Percentiles rank a stretch among this genome's conserved stretches.
These are phyloP conservation scores for Umbelopsis isabellina DNA, from an alignment of 192 early-diverging fungal genomes.

Conservation along the genomic window DNA sequence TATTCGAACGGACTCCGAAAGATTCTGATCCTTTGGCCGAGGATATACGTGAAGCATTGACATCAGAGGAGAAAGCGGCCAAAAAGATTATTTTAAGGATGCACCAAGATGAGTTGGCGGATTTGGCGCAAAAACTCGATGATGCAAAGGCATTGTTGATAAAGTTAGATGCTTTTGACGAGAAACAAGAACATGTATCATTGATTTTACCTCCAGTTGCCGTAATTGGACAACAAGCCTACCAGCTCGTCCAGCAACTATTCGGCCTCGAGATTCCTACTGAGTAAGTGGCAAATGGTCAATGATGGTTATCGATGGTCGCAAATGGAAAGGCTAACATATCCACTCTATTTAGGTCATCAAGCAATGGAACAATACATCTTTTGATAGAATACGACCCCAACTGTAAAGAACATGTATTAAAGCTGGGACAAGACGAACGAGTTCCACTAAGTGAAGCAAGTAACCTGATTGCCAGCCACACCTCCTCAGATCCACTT, in stretches of 20 bases:
- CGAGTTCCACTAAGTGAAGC: not conserved
- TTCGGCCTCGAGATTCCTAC: conserved; percentile 1
- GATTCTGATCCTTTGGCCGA: not conserved
- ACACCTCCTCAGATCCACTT: not conserved
- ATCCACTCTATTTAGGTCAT: not conserved
- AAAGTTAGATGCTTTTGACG: not conserved
- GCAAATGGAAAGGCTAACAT: not conserved
- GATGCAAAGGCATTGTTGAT: not conserved
- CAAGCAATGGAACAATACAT: not conserved
- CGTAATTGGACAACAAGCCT: conserved; percentile 1
- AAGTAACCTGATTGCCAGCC: not conserved
- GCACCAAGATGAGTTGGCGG: conserved; percentile 12
- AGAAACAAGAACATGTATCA: not conserved
- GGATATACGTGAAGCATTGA: not conserved
- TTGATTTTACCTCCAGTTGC: not conserved
- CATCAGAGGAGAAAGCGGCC: not conserved
- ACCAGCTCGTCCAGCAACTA: not conserved
- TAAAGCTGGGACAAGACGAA: not conserved
- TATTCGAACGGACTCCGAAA: not conserved
- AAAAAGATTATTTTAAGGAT: conserved; percentile 9
- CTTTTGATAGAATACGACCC: conserved; percentile 5
- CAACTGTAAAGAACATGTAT: not conserved
- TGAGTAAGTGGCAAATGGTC: not conserved
- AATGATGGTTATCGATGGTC: not conserved
- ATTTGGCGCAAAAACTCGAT: not conserved